Conservation (phyloP, 2,329 filamentous ascomycete genomes). For the Cladosporium sp. region DNA sequence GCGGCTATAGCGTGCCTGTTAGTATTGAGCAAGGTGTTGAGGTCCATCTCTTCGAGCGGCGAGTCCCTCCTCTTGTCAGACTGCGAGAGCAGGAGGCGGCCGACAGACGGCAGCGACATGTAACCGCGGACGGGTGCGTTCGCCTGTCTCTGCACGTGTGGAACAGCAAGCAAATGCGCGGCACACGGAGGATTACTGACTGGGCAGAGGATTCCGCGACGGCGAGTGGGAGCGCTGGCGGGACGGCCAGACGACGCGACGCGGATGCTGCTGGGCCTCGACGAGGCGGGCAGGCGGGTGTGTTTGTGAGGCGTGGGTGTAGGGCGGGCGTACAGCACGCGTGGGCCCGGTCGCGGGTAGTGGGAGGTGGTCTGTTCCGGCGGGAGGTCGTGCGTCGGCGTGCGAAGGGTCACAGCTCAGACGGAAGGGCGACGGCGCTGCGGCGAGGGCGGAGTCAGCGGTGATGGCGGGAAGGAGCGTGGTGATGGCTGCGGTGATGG, state of each 20-base stretch:
- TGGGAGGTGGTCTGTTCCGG: constrained; percentile 21
- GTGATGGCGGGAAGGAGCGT: constrained; percentile 6
- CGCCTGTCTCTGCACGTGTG: constrained; percentile 8
- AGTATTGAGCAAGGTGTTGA: constrained; percentile 33
- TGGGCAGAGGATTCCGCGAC: constrained; percentile 21
- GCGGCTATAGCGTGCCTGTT: constrained; percentile 29
- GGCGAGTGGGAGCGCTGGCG: constrained; percentile 12
- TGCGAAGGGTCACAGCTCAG: constrained; percentile 20
- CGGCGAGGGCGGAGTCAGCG: constrained; percentile 7
- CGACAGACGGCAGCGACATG: constrained; percentile 29
- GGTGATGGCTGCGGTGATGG: not conserved
- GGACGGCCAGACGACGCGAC: constrained; percentile 17
- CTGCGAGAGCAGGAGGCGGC: constrained; percentile 23
- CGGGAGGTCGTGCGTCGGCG: constrained; percentile 24
- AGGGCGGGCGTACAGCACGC: constrained; percentile 8
- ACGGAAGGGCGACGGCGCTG: constrained; percentile 12
- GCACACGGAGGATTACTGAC: constrained; percentile 17
- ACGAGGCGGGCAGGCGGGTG: constrained; percentile 1
- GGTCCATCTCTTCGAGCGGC: constrained; percentile 30
- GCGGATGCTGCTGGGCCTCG: constrained; percentile 10
- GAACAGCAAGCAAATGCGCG: constrained; percentile 1
- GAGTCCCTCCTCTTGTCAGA: constrained; percentile 32
- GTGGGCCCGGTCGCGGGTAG: constrained; percentile 17
- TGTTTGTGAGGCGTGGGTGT: not conserved
- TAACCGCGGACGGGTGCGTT: constrained; percentile 1